Evolutionary conservation across 2,329 filamentous ascomycete genomes (phyloP), one percentile per base, ranked within the genome.

Genomic region (Zasmidium citrigriseum): DNA sequence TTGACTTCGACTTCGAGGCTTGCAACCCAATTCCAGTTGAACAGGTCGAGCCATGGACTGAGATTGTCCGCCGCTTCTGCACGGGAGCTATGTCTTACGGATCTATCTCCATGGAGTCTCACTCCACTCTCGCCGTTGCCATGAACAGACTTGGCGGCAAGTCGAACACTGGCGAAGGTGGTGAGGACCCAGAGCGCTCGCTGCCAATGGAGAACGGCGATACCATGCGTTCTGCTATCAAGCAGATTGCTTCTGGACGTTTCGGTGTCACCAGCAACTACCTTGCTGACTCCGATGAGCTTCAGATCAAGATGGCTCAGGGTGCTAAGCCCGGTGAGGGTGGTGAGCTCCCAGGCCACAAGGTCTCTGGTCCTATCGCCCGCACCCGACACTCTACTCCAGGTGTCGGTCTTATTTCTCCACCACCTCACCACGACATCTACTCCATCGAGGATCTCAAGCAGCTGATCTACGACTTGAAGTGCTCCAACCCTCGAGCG

Each of bases 251-350:
- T 46, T 96, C 92, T 47, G 93, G 93, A 63, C 90, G 93, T 71
- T 98, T 98, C 71, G 93, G 93, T 82, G 93, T 97, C 62, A 98
- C 93, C 1, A 95, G 91, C 59, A 90, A 91, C 73, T 98, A 97
- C 74, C 86, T 98, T 16, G 91, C 93, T 51, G 93, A 98, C 75
- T 91, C 93, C 18, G 93, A 98, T 71, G 93, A 98, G 78, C 82
- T 98, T 47, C 93, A 98, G 77, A 98, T 98, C 80, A 98, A 98
- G 85, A 98, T 98, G 93, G 93, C 93, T 10, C 93, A 98, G 78
- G 93, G 93, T 74, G 93, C 93, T 63, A 98, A 98, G 84, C 93
- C 93, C 57, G 93, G 93, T 77, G 93, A 98, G 77, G 93, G 93
- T 81, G 93, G 93, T 84, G 93, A 98, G 77, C 86, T 98, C 72